Evolutionary conservation across 2,329 filamentous ascomycete genomes (phyloP), one percentile per base, ranked within the genome.

Genomic region (Malbranchea zuffiana): DNA sequence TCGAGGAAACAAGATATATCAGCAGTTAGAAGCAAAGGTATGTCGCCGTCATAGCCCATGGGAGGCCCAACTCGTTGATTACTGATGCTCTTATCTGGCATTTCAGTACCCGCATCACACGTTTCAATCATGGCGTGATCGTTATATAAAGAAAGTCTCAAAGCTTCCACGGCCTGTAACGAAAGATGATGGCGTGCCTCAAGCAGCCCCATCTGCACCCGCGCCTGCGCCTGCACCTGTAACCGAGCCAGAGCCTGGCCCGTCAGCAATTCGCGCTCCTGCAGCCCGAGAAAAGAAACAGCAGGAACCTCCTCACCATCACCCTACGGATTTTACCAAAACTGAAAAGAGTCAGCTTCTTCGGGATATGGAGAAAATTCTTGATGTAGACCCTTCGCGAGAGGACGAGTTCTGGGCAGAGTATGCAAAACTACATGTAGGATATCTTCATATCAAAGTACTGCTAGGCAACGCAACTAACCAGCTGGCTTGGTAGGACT

Each of bases 71-170:
- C 27, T 12, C 25, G 29, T 18, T n/a, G 12, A 21, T 24, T 7
- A 39, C 29, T 33, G n/a, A 21, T 35, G 11, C 5, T n/a, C n/a
- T n/a, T n/a, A n/a, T n/a, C n/a, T n/a, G n/a, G 19, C 35, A 24
- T 15, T 41, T 16, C 40, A 66, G 63, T 49, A 63, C 43, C 59
- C 64, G 7, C 49, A 54, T 31, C 66, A 69, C 47, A 59, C 66
- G 2, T 68, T 47, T 46, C 66, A 69, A 47, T 68, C 66, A 20
- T 69, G 62, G 59, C 59, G 66, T 21, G 56, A 65, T 47, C 59
- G 65, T n/a, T 69, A 62, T 44, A 21, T 66, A 10, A 68, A 61
- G 42, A 48, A 43, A 15, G 44, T 68, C 7, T 53, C 55, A 13
- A 56, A 56, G 8, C 51, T 41, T 6, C 51, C 53, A 23, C 56